These are phyloP conservation scores for Vitellaria paradoxa DNA, from an alignment of 179 eudicot genomes.

Conservation along the genomic window DNA sequence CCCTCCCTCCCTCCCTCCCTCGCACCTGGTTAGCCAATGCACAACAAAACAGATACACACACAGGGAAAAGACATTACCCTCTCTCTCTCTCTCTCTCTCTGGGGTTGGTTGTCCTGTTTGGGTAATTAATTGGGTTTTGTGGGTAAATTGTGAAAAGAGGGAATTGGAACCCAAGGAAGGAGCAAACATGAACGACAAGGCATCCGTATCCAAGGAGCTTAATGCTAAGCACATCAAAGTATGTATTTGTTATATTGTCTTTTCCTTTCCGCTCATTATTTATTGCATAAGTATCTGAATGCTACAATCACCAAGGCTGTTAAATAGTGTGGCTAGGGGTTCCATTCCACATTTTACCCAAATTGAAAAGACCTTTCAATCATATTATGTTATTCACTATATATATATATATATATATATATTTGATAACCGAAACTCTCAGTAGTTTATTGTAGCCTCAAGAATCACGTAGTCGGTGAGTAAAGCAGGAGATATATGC, in stretches of 20 bases:
- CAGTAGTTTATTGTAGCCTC: too few species aligned
- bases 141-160: not conserved
- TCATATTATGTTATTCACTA: too few species aligned
- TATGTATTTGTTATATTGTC: conserved; percentile 5
- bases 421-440: too few species aligned
- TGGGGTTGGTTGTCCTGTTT: not conserved
- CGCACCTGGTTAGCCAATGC: not conserved
- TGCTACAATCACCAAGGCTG: too few species aligned
- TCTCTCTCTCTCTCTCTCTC: not conserved
- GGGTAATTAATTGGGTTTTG: not conserved
- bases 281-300: too few species aligned
- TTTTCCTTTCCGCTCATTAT: not conserved
- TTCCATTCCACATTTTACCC: too few species aligned
- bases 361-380: too few species aligned
- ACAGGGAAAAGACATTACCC: not conserved
- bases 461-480: too few species aligned
- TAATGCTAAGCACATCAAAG: conserved; percentile 56
- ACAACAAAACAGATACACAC: not conserved
- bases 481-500: too few species aligned
- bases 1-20: too few species aligned
- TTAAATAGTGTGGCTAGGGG: too few species aligned
- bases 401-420: too few species aligned
- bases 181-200: conserved; percentile 50
- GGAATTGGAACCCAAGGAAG: not conserved
- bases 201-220: conserved; percentile 70